Base-by-base conservation (phyloP, 1,284 basidiomycete genomes). In the Salmacisia buchloeana region DNA sequence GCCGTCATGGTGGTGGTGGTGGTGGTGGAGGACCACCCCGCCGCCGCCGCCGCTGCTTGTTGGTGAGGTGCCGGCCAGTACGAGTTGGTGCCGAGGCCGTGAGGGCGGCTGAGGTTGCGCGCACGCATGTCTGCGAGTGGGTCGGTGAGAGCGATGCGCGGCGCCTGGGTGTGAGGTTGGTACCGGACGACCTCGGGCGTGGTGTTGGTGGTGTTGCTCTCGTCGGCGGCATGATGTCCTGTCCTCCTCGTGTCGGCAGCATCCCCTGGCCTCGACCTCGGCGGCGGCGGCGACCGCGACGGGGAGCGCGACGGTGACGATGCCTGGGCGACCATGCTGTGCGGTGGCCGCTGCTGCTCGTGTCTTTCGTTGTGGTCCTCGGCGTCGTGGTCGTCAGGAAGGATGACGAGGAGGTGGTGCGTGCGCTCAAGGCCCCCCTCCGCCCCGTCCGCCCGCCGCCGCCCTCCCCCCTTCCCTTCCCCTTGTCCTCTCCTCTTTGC, bases 121-220 rank as follows among this genome's bases (percentile, higher is more conserved):
- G 61, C 62, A 27, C 74, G 68, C 54, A 76, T 71, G 41, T 73
- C 72, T 45, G 69, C 73, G 21, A 76, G 65, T 27, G 74, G 74
- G 33, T 76, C 74, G 2, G 69, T 73, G 58, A 76, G 68, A 36
- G 69, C 69, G 18, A 76, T 69, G 31, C 74, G 71, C 5, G 69
- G 67, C 25, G 64, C 67, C 21, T 64, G 66, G 2, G 49, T 54
- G 33, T 54, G 49, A 4, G 49, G 49, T 31, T 54, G 49, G 29
- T 31, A 54, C 21, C 27, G 45, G 3, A 49, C 25, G 10, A 49
- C 45, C n/a, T n/a, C n/a, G n/a, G 21, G 45, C 25, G 6, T 12
- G 45, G 45, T 25, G 49, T 25, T 7, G 49, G 12, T n/a, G 2
- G 49, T 31, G 29, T 31, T 29, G 27, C 15, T 54, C 27, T 49